Base-by-base conservation (phyloP, 495 filamentous ascomycete species). In the Lasiosphaeria ovina region DNA sequence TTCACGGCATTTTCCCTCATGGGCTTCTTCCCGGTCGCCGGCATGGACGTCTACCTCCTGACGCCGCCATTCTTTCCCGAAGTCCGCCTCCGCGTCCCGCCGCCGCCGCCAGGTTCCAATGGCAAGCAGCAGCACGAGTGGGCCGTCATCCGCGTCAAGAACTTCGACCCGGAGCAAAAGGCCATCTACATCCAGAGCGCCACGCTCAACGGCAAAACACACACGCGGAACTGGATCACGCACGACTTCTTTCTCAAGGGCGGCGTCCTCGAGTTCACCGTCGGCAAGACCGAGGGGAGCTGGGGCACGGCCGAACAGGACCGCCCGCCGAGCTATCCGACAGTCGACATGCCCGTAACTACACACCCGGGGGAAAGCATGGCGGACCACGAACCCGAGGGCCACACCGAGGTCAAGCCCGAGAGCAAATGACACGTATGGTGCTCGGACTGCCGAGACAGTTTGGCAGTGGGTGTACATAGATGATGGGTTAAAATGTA, bases 21-120 rank as follows among this genome's bases (percentile, higher is more conserved):
- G 70, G 89, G 89, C 0, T 78, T 91, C 2, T 92, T 87, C 69
- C 89, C 89, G 1, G 85, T 89, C 3, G 85, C 87, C 0, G 89
- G 88, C 4, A 87, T 90, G 70, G 78, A 90, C 58, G 87, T 90
- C 0, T 91, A 91, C 59, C 74, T 92, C 6, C 84, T 91, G 16
- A 86, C 78, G 24, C 73, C 85, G 6, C 86, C 87, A 0, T 81
- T 86, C 67, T 91, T 91, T 67, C 77, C 81, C 51, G 76, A 83
- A 62, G 78, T 90, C 12, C 84, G 79, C 57, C 75, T 90, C 35
- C 82, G 79, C 44, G 44, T 47, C 6, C 44, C 44, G 5, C 16
- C 44, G 14, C 38, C 7, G 14, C 38, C 38, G 14, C 14, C 12
- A 47, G 4, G 31, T 59, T 63, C 1, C 55, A 32, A 12, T 24